phyloP scores from a whole-genome alignment of 2,329 filamentous ascomycete genomes.

The Fusarium haematococcum region DNA sequence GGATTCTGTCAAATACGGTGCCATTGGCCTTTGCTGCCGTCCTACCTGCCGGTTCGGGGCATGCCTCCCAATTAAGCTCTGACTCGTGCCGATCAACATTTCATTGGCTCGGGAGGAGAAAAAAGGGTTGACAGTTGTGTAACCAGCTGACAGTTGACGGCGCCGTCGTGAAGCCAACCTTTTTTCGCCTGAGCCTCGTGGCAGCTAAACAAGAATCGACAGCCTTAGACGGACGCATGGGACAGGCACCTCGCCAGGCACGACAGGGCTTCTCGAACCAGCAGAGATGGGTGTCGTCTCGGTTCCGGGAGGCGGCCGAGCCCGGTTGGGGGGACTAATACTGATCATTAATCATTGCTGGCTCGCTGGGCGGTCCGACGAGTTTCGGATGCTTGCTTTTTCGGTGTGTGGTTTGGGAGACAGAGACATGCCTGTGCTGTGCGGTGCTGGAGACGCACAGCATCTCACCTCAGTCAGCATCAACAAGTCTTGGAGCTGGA shows the following conservation, averaged over 20 bases:
- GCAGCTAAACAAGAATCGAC: background rate
- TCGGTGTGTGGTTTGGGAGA: background rate
- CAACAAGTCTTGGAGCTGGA: conserved; percentile 8
- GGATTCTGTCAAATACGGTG: background rate
- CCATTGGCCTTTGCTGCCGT: conserved; percentile 3
- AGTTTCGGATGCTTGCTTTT: conserved; percentile 31
- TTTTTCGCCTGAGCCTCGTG: conserved; percentile 29
- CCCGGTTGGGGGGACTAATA: conserved; percentile 6
- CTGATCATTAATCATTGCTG: background rate
- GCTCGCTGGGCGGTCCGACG: conserved; percentile 23
- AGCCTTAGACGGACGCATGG: background rate
- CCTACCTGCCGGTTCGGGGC: background rate
- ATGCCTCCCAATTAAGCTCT: background rate
- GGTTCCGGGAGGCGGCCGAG: conserved; percentile 22
- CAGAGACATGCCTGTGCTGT: background rate
- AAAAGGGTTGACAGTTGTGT: conserved; percentile 2
- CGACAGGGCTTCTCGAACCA: conserved; percentile 18
- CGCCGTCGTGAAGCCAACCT: conserved; percentile 6
- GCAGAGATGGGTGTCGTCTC: conserved; percentile 11
- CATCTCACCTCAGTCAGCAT: background rate
- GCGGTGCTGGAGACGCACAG: background rate
- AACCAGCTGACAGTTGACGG: conserved; percentile 22
- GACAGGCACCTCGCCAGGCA: conserved; percentile 26
- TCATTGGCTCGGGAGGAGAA: conserved; percentile 2
- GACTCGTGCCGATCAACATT: background rate